Evolutionary conservation across 2,329 filamentous ascomycete genomes (phyloP), one percentile per base, ranked within the genome.

Genomic region (Ceratocystis variospora): DNA sequence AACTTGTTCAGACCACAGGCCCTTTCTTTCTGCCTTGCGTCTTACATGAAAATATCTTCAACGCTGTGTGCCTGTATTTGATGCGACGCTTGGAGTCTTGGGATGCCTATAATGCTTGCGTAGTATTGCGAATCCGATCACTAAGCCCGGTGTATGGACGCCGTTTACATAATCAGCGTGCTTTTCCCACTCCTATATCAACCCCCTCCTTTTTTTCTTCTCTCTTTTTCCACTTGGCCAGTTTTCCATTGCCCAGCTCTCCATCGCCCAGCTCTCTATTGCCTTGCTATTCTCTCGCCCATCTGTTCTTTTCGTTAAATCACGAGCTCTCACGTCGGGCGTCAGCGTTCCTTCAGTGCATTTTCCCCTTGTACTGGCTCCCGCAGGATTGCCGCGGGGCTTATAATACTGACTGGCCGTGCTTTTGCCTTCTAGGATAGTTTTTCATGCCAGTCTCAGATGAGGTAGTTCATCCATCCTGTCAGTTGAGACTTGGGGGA

Each of bases 351-450:
- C 53, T 31, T 17, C 5, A 8, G 53, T 31, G 5, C 37, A 10
- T 41, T 19, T 8, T 59, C 25, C 28, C 53, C 53, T 31, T 59
- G 53, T 37, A 17, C 7, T 37, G 53, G 7, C 15, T 59, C 53
- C 53, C 53, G 28, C 17, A 59, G 53, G 53, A 59, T 59, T 59
- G 25, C 53, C 53, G 53, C 53, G 28, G 53, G 53, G 53, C 19
- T 59, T 59, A 59, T n/a, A 59, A 33, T 59, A 33, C 12, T 59
- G 15, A 4, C 37, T 41, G 10, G 37, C 1, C 1, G 33, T 7
- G 53, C 19, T 53, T 53, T 53, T 53, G 48, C 19, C 12, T 53
- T 25, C 48, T 53, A 19, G 48, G 8, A 25, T 53, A 3, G 37
- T 19, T 33, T 59, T 59, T 59, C 28, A 59, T 37, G 53, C 53